Conservation (phyloP, 1,284 basidiomycete genomes). For the Leccinum variabile region DNA sequence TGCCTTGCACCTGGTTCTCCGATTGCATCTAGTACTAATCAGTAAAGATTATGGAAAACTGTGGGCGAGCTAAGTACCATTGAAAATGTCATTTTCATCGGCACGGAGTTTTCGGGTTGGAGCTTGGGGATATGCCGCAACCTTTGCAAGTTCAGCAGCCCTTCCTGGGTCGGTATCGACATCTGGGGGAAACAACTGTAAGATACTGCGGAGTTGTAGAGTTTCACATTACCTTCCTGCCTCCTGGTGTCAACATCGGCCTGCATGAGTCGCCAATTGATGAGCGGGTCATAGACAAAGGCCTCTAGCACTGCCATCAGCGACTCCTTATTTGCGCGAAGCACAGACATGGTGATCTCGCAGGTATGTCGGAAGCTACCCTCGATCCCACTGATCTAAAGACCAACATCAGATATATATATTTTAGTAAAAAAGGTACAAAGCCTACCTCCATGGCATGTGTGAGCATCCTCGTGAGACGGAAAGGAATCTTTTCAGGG, state of each 20-base stretch:
- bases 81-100: constrained; percentile 82
- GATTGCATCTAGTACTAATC: constrained; percentile 47
- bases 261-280: constrained; percentile 86
- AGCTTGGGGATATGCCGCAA: constrained; percentile 71
- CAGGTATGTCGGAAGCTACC: constrained; percentile 96
- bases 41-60: constrained; percentile 2
- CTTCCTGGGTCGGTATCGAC: constrained; percentile 50
- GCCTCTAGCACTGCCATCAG: constrained; percentile 97
- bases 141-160: constrained; percentile 62
- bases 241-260: constrained; percentile 64
- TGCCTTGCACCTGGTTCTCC: constrained; percentile 56
- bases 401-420: constrained; percentile 15
- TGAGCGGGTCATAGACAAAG: constrained; percentile 87
- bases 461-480: constrained; percentile 96
- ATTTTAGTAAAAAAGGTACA: not conserved
- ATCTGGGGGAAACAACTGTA: constrained; percentile 28
- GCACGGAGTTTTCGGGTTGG: constrained; percentile 74
- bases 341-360: constrained; percentile 96
- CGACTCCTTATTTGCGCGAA: constrained; percentile 96
- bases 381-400: constrained; percentile 91
- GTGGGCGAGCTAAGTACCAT: constrained; percentile 44
- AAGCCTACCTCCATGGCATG: constrained; percentile 94
- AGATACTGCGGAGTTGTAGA: not conserved
- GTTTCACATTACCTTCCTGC: constrained; percentile 50
- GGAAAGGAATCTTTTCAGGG: constrained; percentile 98